Evolutionary conservation across 2,329 filamentous ascomycete species (phyloP), one percentile per base, ranked within the genome.

Genomic region (Periconia sp.): DNA sequence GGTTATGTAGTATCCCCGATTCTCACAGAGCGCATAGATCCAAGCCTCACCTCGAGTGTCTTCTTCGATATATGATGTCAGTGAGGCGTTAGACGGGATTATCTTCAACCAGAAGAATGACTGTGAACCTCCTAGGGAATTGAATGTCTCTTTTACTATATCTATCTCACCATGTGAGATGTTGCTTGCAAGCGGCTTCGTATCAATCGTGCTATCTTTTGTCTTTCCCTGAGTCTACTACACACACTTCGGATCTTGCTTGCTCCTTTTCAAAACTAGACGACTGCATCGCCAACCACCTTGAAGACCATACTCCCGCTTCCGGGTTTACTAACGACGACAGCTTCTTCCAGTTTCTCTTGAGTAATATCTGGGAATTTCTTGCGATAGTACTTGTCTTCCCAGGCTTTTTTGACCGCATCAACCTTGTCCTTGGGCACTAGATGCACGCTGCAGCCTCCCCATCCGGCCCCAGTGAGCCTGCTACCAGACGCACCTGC

Each of bases 401-500:
- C 83, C 80, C 94, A 84, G 4, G 89, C 89, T 60, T 82, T 78
- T 68, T 82, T 89, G 16, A 99, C 88, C 18, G 76, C 82, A 4
- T 86, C 84, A 0, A 96, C 87, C 71, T 87, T 92, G 61, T 90
- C 82, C 44, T 84, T 88, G 0, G 92, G 88, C 38, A 97, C 87
- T 43, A 99, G 80, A 73, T 99, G 94, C 44, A 99, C 92, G 48
- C 84, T 94, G 74, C 94, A 97, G 2, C 94, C 94, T 49, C 94
- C 94, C 94, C 94, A 99, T 3, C 94, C 94, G 1, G 94, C 94
- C 26, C 94, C 94, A 0, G 92, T 97, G 57, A 96, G 74, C 18
- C 92, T 79, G 57, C 88, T 91, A 19, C 92, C 94, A 66, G 90
- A 91, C 13, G 88, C 84, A 2, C 94, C 94, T 1, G 88, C 88